Evolutionary conservation across 805 yeast species (phyloP), one percentile per base, ranked within the genome.

Genomic region (Candida ipomoeae): DNA sequence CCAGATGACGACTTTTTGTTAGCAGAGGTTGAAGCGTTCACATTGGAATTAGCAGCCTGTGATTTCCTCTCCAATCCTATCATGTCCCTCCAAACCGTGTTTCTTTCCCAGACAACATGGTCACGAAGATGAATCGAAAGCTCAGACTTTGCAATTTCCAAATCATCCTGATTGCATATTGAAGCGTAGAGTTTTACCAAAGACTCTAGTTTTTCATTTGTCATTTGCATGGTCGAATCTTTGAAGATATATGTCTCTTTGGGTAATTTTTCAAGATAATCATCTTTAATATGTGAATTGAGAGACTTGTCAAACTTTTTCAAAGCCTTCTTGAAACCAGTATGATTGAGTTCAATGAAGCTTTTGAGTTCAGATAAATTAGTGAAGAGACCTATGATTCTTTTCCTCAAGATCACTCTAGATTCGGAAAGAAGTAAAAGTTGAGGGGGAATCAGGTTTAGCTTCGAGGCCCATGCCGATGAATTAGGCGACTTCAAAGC

Each of bases 51-150:
- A 2, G 91, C 90, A 18, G 89, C 89, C 60, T 90, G 92, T 0
- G 91, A 75, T 60, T 87, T 87, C 58, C 96, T 79, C 65, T 91
- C 97, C 56, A 77, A 63, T 1, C 81, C 81, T 49, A 78, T 74
- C 81, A 78, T 76, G 55, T 78, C 81, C 58, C 78, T 72, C 82
- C 82, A 79, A 13, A 79, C 78, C 0, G 82, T 78, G 53, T 78
- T 75, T 61, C 83, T 66, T 59, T 79, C 82, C 78, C 80, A 79
- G 3, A 79, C 81, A 44, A 78, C 78, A 54, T 77, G 81, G 54
- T 79, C 83, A 57, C 81, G 68, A 50, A 79, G 67, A 54, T 77
- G 81, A 2, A 83, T 75, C 49, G 81, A 80, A 54, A 84, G 68
- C 59, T 82, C 87, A 3, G 75, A 65, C 56, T 70, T 77, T 33